Evolutionary conservation across 164 flowering plant species (phyloP), one percentile per base, ranked within the genome.

Genomic region (Annona cherimola): DNA sequence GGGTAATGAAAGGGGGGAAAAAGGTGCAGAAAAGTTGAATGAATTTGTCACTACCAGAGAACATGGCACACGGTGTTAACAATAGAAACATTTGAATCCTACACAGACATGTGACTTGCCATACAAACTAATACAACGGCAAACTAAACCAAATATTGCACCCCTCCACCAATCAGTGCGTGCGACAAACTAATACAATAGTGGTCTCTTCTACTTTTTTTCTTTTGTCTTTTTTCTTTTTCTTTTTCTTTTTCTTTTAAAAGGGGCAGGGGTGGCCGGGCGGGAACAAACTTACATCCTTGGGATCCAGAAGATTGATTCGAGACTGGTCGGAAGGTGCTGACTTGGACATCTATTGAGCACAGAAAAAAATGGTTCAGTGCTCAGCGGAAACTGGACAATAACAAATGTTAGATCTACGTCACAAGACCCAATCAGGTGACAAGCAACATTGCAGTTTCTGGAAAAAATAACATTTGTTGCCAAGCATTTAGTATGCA

Each of bases 321-420:
- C 98, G 85, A 45, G 97, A 95, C 69, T 82, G 98, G 75, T 95
- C 99, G 67, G 99, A 92, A 69, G 96, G 88, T 54, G 94, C 92
- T 66, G 98, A 95, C 79, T 95, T 93, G 68, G 99, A 95, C 99
- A 95, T 95, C 99, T 95, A 74, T 39, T 76, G n/a, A 73, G 26
- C 68, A 61, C n/a, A 75, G 43, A 67, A 77, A 1, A 43, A 26
- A 74, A 59, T 43, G 0, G 42, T 67, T 77, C 61, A 73, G 67
- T 67, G 42, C 66, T 77, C 61, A 73, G 67, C 64, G 42, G 18
- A 1, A 8, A 14, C 46, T 39, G 7, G 41, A 11, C 9, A 63
- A 35, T 59, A 61, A 1, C 14, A 59, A 9, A 12, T 62, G 60
- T n/a, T 44, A 3, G 57, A 50, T 44, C 61, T 63, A 61, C 57